Percentiles rank a stretch among this genome's conserved stretches.
Evolutionary conservation across 1,284 basidiomycete genomes (phyloP).

Genomic region (Wolfiporia cocos): DNA sequence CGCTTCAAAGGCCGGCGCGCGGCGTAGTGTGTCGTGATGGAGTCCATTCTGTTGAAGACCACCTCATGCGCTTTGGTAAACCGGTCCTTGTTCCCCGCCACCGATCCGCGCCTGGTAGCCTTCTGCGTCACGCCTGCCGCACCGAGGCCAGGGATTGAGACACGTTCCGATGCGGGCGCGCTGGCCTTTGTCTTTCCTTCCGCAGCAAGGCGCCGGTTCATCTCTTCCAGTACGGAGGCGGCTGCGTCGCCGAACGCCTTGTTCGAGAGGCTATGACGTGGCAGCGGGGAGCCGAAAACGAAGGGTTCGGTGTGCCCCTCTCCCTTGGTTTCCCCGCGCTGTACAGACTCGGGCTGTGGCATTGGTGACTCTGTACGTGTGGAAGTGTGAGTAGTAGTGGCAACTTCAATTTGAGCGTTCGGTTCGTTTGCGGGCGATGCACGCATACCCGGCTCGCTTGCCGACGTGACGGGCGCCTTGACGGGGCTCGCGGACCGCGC

Average conservation of each 20-base stretch:
- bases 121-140: background rate
- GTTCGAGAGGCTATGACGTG: constrained; percentile 53
- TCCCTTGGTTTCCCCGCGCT: constrained; percentile 8
- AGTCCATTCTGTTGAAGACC: constrained; percentile 71
- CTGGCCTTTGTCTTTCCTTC: constrained; percentile 19
- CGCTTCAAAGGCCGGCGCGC: constrained; percentile 32
- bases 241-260: constrained; percentile 56
- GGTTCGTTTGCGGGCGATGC: too few relatives aligned
- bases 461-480: background rate
- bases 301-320: constrained; percentile 41
- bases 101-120: too few relatives aligned
- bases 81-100: constrained; percentile 23
- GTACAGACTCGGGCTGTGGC: constrained; percentile 7
- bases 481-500: background rate
- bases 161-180: constrained; percentile 30
- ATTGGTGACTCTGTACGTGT: constrained; percentile 1
- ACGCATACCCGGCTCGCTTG: too few relatives aligned
- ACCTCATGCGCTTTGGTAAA: constrained; percentile 60
- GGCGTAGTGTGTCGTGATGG: constrained; percentile 57
- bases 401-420: too few relatives aligned
- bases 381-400: too few relatives aligned
- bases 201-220: constrained; percentile 59
- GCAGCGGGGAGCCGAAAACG: constrained; percentile 67
- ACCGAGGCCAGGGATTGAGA: constrained; percentile 5
- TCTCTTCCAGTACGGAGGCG: constrained; percentile 64